A percentile compares a stretch with the other conserved stretches of the same genome.
Conservation (phyloP, 148 eudicot species). For the Silene latifolia region DNA sequence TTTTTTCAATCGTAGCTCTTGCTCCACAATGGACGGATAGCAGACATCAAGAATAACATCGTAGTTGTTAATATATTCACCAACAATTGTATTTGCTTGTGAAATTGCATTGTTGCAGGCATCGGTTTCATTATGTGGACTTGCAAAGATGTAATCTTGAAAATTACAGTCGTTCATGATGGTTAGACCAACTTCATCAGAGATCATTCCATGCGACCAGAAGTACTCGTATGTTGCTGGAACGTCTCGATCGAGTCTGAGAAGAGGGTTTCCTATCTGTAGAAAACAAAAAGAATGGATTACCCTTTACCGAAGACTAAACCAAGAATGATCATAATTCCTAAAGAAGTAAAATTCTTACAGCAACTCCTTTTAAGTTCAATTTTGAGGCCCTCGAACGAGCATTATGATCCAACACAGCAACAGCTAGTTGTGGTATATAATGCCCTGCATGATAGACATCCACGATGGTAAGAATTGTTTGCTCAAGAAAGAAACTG, state of each 20-base stretch:
- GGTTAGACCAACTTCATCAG: slow-evolving; percentile 78
- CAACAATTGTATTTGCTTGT: slow-evolving; percentile 62
- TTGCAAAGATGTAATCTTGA: slow-evolving; percentile 61
- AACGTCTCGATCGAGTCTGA: slow-evolving; percentile 76
- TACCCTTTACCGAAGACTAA: background rate
- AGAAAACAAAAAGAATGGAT: background rate
- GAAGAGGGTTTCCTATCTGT: slow-evolving; percentile 94
- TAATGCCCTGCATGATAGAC: slow-evolving; percentile 64
- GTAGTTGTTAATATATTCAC: slow-evolving; percentile 64
- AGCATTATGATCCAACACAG: slow-evolving; percentile 64
- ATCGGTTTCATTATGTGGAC: slow-evolving; percentile 62
- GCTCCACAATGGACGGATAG: slow-evolving; percentile 83
- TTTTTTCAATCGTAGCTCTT: slow-evolving; percentile 68
- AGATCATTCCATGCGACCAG: slow-evolving; percentile 99
- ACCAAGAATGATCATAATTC: background rate
- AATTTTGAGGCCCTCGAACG: slow-evolving; percentile 54
- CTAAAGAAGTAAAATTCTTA: slow-evolving; percentile 32
- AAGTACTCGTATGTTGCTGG: slow-evolving; percentile 77
- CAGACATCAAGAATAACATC: slow-evolving; percentile 93
- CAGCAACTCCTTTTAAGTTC: slow-evolving; percentile 81
- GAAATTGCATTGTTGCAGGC: slow-evolving; percentile 62
- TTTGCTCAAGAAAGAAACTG: background rate
- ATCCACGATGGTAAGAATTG: background rate
- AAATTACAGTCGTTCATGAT: slow-evolving; percentile 80
- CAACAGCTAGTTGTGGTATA: slow-evolving; percentile 82